A percentile compares a stretch with the other conserved stretches of the same genome.
Evolutionary conservation across 2,329 filamentous ascomycete genomes (phyloP).

Genomic region (Fusarium zealandicum): DNA sequence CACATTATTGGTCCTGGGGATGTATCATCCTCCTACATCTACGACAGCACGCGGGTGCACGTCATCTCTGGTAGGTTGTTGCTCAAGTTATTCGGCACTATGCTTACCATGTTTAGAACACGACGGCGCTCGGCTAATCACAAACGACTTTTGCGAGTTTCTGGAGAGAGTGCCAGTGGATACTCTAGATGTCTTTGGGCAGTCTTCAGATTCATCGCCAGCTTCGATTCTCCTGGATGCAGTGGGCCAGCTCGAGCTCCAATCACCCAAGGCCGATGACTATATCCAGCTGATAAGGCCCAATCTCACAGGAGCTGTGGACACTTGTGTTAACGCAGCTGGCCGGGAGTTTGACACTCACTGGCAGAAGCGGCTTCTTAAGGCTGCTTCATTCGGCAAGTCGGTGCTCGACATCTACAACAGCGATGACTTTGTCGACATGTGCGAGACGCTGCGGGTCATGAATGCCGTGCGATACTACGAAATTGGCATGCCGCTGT

Average conservation of each 20-base stretch:
- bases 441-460: conserved; percentile 92
- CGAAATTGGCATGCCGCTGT: conserved; percentile 86
- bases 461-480: conserved; percentile 93
- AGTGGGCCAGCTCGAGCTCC: conserved; percentile 86
- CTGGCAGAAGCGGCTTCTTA: conserved; percentile 96
- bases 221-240: conserved; percentile 94
- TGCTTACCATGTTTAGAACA: conserved; percentile 54
- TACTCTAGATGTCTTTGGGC: conserved; percentile 86
- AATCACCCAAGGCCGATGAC: conserved; percentile 96
- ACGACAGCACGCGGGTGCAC: conserved; percentile 88
- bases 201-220: conserved; percentile 86
- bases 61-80: conserved; percentile 72
- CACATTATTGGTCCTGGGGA: conserved; percentile 90
- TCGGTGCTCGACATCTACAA: conserved; percentile 97
- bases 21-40: conserved; percentile 79
- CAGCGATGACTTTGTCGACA: conserved; percentile 98
- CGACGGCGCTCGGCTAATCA: conserved; percentile 89
- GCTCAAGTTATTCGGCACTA: too few species aligned
- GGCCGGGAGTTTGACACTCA: conserved; percentile 89
- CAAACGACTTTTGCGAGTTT: conserved; percentile 96
- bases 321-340: conserved; percentile 90
- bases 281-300: conserved; percentile 93
- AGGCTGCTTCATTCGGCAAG: conserved; percentile 96
- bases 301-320: conserved; percentile 89
- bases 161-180: conserved; percentile 90